Percentiles rank a stretch among this genome's conserved stretches.
phyloP scores from a whole-genome alignment of 768 basidiomycete genomes.

The Harrya chromipes region DNA sequence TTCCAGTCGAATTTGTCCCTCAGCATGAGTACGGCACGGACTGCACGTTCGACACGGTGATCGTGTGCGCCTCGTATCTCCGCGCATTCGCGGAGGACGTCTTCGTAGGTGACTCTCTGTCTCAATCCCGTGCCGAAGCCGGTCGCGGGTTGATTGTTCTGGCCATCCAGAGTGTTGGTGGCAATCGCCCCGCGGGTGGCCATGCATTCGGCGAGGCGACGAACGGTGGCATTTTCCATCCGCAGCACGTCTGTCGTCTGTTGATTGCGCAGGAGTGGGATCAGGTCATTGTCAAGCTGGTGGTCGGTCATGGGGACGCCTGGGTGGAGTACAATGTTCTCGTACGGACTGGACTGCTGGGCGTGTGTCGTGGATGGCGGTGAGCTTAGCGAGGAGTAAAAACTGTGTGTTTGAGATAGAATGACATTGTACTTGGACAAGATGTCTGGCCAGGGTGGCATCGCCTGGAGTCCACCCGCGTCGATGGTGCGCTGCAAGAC shows the following conservation, averaged over 20 bases:
- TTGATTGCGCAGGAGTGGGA: conserved; percentile 71
- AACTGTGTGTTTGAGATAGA: conserved; percentile 77
- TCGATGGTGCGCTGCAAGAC: conserved; percentile 43
- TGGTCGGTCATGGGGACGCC: conserved; percentile 52
- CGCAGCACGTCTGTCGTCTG: conserved; percentile 57
- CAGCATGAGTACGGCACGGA: conserved; percentile 75
- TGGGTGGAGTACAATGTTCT: conserved; percentile 70
- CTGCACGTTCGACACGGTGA: conserved; percentile 68
- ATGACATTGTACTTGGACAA: conserved; percentile 83
- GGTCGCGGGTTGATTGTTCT: conserved; percentile 23
- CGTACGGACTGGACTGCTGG: conserved; percentile 40
- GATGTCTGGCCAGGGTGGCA: conserved; percentile 84
- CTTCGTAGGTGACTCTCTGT: conserved; percentile 33
- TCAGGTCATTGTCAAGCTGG: conserved; percentile 70
- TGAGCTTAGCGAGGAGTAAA: conserved; percentile 58
- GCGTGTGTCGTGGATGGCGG: conserved; percentile 27
- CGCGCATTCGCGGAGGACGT: conserved; percentile 62
- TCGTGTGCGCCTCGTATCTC: conserved; percentile 72
- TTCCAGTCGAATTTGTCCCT: conserved; percentile 82
- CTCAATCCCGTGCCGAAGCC: conserved; percentile 10
- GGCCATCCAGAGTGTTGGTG: conserved; percentile 42
- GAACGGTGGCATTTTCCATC: too few species aligned
- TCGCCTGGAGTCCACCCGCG: conserved; percentile 46
- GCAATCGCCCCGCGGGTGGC: conserved; percentile 38
- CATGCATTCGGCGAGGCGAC: conserved; percentile 57